Conservation (phyloP, 108 stramenopile species). For the Conticribra guillardii region DNA sequence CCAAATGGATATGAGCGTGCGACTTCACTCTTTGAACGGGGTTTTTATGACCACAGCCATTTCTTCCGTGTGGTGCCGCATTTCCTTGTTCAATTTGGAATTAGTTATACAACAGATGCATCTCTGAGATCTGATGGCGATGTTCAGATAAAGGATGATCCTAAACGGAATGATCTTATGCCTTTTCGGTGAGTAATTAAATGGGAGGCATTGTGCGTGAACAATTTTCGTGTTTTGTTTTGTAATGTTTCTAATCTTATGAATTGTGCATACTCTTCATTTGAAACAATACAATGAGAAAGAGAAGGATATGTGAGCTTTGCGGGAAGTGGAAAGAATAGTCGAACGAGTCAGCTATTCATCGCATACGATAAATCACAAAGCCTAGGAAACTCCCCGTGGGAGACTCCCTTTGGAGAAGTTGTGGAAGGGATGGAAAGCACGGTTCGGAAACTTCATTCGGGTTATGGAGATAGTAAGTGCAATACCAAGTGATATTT, state of each 20-base stretch:
- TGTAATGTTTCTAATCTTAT: too few species aligned
- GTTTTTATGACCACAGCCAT: slow-evolving; percentile 81
- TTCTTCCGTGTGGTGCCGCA: slow-evolving; percentile 86
- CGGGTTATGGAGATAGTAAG: slow-evolving; percentile 82
- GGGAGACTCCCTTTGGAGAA: slow-evolving; percentile 89
- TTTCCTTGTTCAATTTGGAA: slow-evolving; percentile 93
- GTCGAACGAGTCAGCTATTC: slow-evolving; percentile 81
- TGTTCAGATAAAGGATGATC: slow-evolving; percentile 66
- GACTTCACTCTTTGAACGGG: slow-evolving; percentile 75
- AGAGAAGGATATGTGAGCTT: slow-evolving; percentile 72
- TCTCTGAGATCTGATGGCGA: slow-evolving; percentile 49
- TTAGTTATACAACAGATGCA: slow-evolving; percentile 61
- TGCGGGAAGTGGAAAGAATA: slow-evolving; percentile 72
- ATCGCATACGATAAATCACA: slow-evolving; percentile 67
- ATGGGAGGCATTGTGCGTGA: too few species aligned
- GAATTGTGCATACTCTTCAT: too few species aligned
- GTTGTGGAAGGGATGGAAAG: slow-evolving; percentile 67
- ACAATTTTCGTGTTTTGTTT: too few species aligned
- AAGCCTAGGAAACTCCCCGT: slow-evolving; percentile 58
- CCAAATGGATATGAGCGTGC: slow-evolving; percentile 90
- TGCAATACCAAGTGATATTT: slow-evolving; percentile 84
- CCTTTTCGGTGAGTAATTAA: too few species aligned
- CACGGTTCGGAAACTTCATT: slow-evolving; percentile 64
- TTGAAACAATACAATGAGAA: too few species aligned
- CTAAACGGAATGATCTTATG: slow-evolving; percentile 42